Evolutionary conservation across 768 basidiomycete species (phyloP).

Genomic region (Rhodotorula graminis): DNA sequence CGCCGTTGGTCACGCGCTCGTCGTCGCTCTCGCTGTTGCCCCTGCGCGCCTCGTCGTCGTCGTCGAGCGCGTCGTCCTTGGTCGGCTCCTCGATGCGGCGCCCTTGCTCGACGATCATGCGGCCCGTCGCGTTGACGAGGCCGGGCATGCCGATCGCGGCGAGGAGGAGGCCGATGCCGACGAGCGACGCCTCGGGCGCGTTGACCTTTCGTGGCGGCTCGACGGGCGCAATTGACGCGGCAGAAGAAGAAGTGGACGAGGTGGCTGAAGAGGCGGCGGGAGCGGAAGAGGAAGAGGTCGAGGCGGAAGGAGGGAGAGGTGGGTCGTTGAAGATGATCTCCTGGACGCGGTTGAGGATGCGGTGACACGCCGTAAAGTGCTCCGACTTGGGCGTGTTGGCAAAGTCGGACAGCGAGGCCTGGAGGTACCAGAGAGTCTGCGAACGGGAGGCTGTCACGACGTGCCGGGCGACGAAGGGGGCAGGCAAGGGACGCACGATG

Average conservation of each 20-base stretch:
- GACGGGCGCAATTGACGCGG: constrained; percentile 51
- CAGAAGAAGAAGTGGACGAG: constrained; percentile 47
- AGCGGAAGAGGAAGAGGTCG: constrained; percentile 47
- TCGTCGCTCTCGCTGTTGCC: constrained; percentile 28
- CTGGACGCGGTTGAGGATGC: constrained; percentile 83
- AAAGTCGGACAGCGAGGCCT: constrained; percentile 83
- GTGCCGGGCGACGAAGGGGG: neutral
- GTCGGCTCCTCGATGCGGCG: constrained; percentile 53
- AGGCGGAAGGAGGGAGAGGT: constrained; percentile 52
- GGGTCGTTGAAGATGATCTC: constrained; percentile 92
- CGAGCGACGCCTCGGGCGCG: constrained; percentile 64
- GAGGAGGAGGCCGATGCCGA: constrained; percentile 79
- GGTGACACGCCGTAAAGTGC: constrained; percentile 85
- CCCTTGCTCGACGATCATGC: constrained; percentile 85
- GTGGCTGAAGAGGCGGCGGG: no score
- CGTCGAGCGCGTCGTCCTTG: constrained; percentile 1
- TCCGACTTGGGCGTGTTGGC: constrained; percentile 44
- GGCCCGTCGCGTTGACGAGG: constrained; percentile 67
- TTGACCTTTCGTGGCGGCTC: constrained; percentile 57
- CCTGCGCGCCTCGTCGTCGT: constrained; percentile 38
- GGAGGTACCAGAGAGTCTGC: constrained; percentile 98
- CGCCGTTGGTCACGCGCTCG: neutral
- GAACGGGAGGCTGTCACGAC: neutral
- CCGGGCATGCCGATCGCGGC: constrained; percentile 70
- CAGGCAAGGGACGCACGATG: constrained; percentile 59